Evolutionary conservation across 2,329 filamentous ascomycete genomes (phyloP).

Genomic region (Claviceps sp.): DNA sequence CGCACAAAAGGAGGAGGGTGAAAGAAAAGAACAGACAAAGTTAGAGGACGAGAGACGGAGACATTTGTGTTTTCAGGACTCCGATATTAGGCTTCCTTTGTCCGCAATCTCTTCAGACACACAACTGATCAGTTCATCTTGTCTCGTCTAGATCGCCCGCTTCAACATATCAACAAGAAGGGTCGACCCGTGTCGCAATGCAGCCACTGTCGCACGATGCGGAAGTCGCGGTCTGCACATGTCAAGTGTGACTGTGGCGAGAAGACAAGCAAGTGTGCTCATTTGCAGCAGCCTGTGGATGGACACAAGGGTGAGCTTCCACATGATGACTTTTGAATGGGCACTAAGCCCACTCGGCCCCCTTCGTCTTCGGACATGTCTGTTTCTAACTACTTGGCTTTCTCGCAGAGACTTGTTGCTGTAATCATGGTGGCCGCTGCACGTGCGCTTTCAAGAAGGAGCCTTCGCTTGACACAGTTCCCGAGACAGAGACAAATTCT

Average conservation of each 20-base stretch:
- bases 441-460: slow-evolving; percentile 53
- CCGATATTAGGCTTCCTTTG: not conserved
- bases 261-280: slow-evolving; percentile 62
- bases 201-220: slow-evolving; percentile 86
- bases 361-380: slow-evolving; percentile 3
- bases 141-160: slow-evolving; percentile 56
- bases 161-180: slow-evolving; percentile 95
- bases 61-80: not conserved
- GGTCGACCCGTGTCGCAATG: slow-evolving; percentile 96
- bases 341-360: not conserved
- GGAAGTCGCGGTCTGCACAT: slow-evolving; percentile 90
- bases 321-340: not conserved
- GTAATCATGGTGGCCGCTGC: slow-evolving; percentile 55
- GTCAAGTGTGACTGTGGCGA: slow-evolving; percentile 95
- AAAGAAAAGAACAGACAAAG: not conserved
- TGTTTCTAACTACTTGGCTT: slow-evolving; percentile 7
- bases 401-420: slow-evolving; percentile 49
- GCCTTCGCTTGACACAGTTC: slow-evolving; percentile 44
- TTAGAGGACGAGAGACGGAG: not conserved
- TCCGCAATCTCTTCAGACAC: not conserved
- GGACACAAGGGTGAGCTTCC: slow-evolving; percentile 43
- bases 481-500: slow-evolving; percentile 47
- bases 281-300: slow-evolving; percentile 42
- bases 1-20: not conserved
- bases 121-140: not conserved